Evolutionary conservation across 2,329 filamentous ascomycete genomes (phyloP), one percentile per base, ranked within the genome.

Genomic region (Colletotrichum cordylinicola): DNA sequence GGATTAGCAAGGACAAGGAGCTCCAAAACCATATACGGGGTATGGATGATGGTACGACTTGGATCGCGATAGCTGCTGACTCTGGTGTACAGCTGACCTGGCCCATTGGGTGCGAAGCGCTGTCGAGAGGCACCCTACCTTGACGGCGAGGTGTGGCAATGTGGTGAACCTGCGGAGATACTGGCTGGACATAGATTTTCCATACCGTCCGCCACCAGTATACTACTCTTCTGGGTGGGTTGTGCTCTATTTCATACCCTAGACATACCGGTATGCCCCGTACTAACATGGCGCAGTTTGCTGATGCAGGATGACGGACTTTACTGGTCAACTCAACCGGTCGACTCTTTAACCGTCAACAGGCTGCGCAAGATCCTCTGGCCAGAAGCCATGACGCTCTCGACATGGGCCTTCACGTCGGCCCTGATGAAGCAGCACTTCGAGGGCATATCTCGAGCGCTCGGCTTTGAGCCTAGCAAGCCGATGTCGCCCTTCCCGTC

Each of bases 131-230:
- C 86, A 88, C 73, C 84, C 86, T 1, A 72, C 87, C 4, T 81
- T 92, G n/a, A 82, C 78, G 10, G 79, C 83, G 4, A 83, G 86
- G 39, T 86, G 86, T 37, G 91, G 91, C 12, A 85, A 85, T 31
- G 83, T 87, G 1, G 86, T 91, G 65, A 85, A 84, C 48, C 76
- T 93, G 35, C 86, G 85, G 39, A 88, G 88, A 72, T 86, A 85
- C 67, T 93, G 91, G 92, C 85, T 94, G 33, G 89, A 93, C 55
- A 85, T 93, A 31, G 87, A 91, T 66, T 94, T 90, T 77, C 93
- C 93, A 1, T 83, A 84, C 58, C 85, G 84, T 43, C 90, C 92
- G 56, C 92, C 93, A 2, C 91, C 92, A 7, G 88, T 87, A 70
- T 92, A 91, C 72, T 86, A 89, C 75, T 88, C 91, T 74, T 88